Conservation (phyloP, 2,329 filamentous ascomycete genomes). For the Thyridium curvatum region DNA sequence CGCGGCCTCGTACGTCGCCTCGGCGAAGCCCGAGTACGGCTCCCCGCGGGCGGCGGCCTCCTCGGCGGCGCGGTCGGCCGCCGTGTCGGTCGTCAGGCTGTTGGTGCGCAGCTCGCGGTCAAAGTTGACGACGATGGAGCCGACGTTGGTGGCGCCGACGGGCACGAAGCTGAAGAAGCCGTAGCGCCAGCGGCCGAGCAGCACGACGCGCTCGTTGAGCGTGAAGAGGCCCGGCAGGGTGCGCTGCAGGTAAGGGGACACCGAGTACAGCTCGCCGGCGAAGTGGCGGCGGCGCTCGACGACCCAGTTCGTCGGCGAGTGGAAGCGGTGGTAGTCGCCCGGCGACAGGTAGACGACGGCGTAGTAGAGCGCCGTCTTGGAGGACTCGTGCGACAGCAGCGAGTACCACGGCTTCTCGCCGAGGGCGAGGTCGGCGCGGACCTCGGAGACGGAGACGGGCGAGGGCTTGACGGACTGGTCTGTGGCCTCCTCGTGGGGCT, state of each 20-base stretch:
- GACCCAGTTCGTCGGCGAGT: constrained; percentile 92
- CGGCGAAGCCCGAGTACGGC: constrained; percentile 81
- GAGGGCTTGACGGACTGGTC: constrained; percentile 69
- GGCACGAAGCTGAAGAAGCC: constrained; percentile 96
- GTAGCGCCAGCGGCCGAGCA: constrained; percentile 91
- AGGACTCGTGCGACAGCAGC: constrained; percentile 53
- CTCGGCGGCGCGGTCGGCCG: constrained; percentile 78
- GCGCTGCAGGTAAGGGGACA: constrained; percentile 89
- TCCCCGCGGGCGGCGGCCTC: constrained; percentile 71
- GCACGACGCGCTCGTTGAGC: constrained; percentile 89
- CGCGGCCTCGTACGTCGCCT: constrained; percentile 80
- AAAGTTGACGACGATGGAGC: constrained; percentile 95
- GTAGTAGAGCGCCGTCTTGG: constrained; percentile 74
- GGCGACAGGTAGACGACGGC: constrained; percentile 93
- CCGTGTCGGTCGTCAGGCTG: constrained; percentile 85
- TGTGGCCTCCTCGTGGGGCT: constrained; percentile 39
- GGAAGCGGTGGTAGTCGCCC: constrained; percentile 97
- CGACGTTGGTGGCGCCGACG: constrained; percentile 95
- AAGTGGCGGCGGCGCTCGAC: constrained; percentile 95
- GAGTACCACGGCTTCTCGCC: constrained; percentile 67
- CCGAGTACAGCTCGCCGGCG: constrained; percentile 89
- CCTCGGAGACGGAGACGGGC: constrained; percentile 71
- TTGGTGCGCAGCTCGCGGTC: constrained; percentile 92
- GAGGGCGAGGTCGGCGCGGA: constrained; percentile 75
- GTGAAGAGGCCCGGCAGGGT: constrained; percentile 93